phyloP scores from a whole-genome alignment of 202 grass and related monocot species.

The Digitaria exilis region DNA sequence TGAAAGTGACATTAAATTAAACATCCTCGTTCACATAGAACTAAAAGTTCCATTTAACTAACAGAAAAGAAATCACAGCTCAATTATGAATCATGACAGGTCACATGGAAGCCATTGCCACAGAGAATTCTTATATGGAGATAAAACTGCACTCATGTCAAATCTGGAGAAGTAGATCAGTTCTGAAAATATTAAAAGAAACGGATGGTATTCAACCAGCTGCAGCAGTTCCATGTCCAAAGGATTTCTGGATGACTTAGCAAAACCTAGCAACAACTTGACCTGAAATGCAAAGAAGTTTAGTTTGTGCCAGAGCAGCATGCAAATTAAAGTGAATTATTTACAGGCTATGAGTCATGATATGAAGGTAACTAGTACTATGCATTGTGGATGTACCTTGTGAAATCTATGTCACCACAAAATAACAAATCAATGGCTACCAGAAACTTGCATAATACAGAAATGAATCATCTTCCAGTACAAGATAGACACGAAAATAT shows the following conservation, averaged over 20 bases:
- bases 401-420: neutral
- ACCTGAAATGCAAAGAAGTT: conserved; percentile 2
- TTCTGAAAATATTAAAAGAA: neutral
- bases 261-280: neutral
- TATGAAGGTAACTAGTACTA: neutral
- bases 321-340: neutral
- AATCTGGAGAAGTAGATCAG: neutral
- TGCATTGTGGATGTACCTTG: neutral
- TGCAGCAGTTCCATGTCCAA: conserved; percentile 1
- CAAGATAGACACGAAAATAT: neutral
- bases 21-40: neutral
- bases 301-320: neutral
- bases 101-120: neutral
- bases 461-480: neutral
- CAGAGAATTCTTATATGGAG: neutral
- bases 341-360: neutral
- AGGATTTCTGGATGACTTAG: neutral
- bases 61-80: neutral
- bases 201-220: conserved; percentile 8
- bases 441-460: neutral
- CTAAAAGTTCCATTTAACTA: neutral
- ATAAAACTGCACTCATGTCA: neutral
- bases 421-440: neutral
- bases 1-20: neutral
- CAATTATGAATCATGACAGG: neutral